phyloP scores from a whole-genome alignment of 257 asterid species.

The Capsicum chinense region DNA sequence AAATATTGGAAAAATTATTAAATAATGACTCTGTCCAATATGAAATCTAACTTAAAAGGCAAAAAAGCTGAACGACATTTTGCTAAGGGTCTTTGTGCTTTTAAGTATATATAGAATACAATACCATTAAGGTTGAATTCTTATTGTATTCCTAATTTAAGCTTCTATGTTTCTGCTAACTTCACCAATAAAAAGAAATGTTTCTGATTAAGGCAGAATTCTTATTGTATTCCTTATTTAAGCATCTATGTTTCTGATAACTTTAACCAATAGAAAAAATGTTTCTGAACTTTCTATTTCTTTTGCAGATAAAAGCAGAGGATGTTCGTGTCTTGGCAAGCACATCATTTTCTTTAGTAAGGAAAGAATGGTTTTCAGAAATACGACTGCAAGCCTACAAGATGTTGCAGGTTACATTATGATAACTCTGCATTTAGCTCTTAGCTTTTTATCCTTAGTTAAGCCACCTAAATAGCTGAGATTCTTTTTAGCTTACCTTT shows the following conservation, averaged over 20 bases:
- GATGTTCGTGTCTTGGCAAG: constrained; percentile 80
- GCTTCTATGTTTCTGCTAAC: neutral
- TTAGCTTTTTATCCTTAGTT: neutral
- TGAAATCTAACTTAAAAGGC: no score
- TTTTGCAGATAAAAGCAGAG: constrained; percentile 80
- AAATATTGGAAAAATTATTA: no score
- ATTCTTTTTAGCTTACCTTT: no score
- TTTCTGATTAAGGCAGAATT: no score
- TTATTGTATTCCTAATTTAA: neutral
- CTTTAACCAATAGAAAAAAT: neutral
- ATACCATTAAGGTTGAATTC: neutral
- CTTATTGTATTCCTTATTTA: no score
- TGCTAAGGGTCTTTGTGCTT: no score
- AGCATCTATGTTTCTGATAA: neutral
- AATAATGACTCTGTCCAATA: no score
- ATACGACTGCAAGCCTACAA: constrained; percentile 88
- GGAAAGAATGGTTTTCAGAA: constrained; percentile 90
- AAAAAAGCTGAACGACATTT: no score
- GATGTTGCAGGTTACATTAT: constrained; percentile 85
- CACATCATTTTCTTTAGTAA: constrained; percentile 74
- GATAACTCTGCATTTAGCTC: constrained; percentile 21
- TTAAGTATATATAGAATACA: no score
- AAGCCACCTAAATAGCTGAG: neutral
- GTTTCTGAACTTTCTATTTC: neutral
- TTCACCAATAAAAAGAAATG: no score